These are phyloP conservation scores for Phalaenopsis hybrid DNA, from an alignment of 116 monocot genomes.

Conservation along the genomic window DNA sequence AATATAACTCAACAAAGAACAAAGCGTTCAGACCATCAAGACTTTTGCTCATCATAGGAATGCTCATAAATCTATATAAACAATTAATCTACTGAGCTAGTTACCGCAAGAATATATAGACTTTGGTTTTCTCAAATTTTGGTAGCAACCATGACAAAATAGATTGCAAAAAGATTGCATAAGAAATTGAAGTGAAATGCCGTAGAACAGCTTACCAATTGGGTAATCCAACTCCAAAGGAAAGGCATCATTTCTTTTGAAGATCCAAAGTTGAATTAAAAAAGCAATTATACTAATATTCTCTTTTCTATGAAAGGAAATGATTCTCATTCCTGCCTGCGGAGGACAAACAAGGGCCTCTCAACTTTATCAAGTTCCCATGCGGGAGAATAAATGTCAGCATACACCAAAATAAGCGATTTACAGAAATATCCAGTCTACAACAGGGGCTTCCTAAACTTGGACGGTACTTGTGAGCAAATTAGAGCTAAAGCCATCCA, in stretches of 20 bases:
- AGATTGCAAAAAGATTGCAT: background rate
- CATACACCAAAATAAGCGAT: background rate
- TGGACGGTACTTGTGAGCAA: background rate
- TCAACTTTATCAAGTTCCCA: background rate
- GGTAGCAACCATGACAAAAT: background rate
- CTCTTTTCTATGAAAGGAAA: conserved; percentile 5
- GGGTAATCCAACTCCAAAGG: conserved; percentile 1
- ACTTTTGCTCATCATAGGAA: background rate
- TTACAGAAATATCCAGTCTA: background rate
- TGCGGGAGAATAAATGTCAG: background rate
- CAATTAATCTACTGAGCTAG: background rate
- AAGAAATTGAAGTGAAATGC: background rate
- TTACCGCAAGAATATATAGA: background rate
- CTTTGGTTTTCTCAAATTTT: background rate
- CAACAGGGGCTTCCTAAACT: background rate
- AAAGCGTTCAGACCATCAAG: background rate
- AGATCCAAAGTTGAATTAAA: background rate
- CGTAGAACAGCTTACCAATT: background rate
- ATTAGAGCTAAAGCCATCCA: background rate
- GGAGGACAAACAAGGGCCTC: background rate
- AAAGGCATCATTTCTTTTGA: background rate
- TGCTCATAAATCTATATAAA: background rate
- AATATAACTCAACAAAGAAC: background rate
- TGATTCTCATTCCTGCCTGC: background rate
- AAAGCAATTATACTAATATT: background rate